phyloP scores from a whole-genome alignment of 1,139 yeast species.

The Suhomyces choctaworum region DNA sequence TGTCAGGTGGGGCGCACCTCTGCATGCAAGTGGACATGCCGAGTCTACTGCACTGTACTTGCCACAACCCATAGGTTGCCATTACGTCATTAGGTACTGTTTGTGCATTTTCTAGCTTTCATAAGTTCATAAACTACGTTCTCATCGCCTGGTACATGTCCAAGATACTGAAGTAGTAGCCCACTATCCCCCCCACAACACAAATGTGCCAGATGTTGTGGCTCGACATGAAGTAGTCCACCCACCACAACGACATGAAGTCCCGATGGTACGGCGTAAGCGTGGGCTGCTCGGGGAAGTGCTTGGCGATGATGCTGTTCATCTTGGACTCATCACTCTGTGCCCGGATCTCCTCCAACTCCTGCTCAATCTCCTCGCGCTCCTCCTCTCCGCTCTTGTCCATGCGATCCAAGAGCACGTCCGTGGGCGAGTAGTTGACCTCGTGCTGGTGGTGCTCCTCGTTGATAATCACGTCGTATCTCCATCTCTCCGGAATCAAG shows the following conservation, averaged over 20 bases:
- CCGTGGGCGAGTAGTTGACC: slow-evolving; percentile 24
- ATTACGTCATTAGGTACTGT: too few relatives aligned
- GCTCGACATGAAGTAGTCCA: slow-evolving; percentile 69
- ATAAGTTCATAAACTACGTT: not conserved
- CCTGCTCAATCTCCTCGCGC: slow-evolving; percentile 27
- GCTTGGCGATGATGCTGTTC: slow-evolving; percentile 44
- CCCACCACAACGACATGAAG: slow-evolving; percentile 80
- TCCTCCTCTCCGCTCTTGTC: slow-evolving; percentile 49
- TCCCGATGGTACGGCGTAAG: slow-evolving; percentile 44
- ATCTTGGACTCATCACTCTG: slow-evolving; percentile 26
- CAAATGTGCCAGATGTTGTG: slow-evolving; percentile 94
- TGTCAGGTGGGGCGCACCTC: too few relatives aligned
- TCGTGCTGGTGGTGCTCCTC: slow-evolving; percentile 31
- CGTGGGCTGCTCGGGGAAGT: slow-evolving; percentile 55
- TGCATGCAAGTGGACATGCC: too few relatives aligned
- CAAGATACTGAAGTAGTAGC: slow-evolving; percentile 77
- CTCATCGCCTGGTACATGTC: slow-evolving; percentile 54
- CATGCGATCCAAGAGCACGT: slow-evolving; percentile 37
- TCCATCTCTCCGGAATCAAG: slow-evolving; percentile 85
- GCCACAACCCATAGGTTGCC: too few relatives aligned
- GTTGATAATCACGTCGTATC: slow-evolving; percentile 60
- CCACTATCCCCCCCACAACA: slow-evolving; percentile 83
- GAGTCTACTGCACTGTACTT: too few relatives aligned
- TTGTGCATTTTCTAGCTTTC: too few relatives aligned
- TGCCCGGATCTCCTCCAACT: slow-evolving; percentile 10